Evolutionary conservation across 2,329 filamentous ascomycete species (phyloP).

Genomic region (Colletotrichum tropicicola): DNA sequence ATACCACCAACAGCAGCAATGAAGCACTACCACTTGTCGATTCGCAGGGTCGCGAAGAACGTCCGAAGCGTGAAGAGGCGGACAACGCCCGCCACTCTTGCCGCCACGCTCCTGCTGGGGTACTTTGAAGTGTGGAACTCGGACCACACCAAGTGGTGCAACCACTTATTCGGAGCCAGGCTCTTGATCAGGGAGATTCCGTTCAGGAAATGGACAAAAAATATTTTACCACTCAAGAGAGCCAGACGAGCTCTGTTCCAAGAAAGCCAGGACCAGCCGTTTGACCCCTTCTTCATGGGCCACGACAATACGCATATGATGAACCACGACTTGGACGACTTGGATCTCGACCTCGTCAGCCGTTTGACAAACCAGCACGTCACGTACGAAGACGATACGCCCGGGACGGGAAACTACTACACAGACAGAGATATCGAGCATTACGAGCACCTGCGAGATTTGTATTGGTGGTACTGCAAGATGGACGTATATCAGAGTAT

Average conservation of each 20-base stretch:
- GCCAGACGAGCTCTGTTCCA: slow-evolving; percentile 46
- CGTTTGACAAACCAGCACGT: slow-evolving; percentile 51
- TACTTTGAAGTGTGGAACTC: slow-evolving; percentile 96
- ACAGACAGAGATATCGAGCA: slow-evolving; percentile 76
- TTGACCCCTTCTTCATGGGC: slow-evolving; percentile 36
- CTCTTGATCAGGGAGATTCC: slow-evolving; percentile 86
- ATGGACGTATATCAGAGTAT: slow-evolving; percentile 94
- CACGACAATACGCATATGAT: slow-evolving; percentile 33
- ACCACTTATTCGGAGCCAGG: slow-evolving; percentile 85
- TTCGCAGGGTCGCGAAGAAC: slow-evolving; percentile 80
- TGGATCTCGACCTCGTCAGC: slow-evolving; percentile 52
- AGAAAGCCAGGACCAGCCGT: slow-evolving; percentile 42
- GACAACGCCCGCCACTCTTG: slow-evolving; percentile 82
- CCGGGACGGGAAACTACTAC: slow-evolving; percentile 38
- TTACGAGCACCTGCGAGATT: slow-evolving; percentile 83
- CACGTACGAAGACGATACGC: slow-evolving; percentile 29
- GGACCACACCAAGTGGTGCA: slow-evolving; percentile 96
- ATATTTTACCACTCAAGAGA: slow-evolving; percentile 72
- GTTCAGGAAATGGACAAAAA: slow-evolving; percentile 75
- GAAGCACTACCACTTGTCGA: slow-evolving; percentile 89
- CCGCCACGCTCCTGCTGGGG: slow-evolving; percentile 83
- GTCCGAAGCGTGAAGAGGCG: slow-evolving; percentile 76
- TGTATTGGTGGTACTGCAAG: slow-evolving; percentile 97
- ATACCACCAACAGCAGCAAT: slow-evolving; percentile 81
- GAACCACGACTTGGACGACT: slow-evolving; percentile 44